Base-by-base conservation (phyloP, 2,329 filamentous ascomycete species). In the Ambrosiella cleistominuta region DNA sequence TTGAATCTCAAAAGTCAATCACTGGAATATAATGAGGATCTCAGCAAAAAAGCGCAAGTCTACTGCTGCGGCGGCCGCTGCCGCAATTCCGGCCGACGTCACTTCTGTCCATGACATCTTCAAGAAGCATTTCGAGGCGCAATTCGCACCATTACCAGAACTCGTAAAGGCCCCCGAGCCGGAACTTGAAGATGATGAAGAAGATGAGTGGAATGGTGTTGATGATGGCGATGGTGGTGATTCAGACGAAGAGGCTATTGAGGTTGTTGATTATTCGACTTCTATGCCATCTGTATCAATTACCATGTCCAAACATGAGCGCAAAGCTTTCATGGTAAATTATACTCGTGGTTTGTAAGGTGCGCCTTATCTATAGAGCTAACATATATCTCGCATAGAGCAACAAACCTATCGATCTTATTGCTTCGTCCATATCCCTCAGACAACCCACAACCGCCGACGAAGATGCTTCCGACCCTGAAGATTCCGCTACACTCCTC, bases 61-160 rank as follows among this genome's bases (percentile, higher is more conserved):
- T 5, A 59, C 66, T 11, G 64, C 64, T 39, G 64, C 66, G 3
- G 60, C 65, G 1, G 57, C 68, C 27, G 36, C 37, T 13, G 42
- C 52, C 15, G 17, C 53, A 13, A 40, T 50, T 17, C n/a, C 54
- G 17, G 47, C 47, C 27, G 15, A 56, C 1, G 68, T 71, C 45
- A 73, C 79, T 62, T 77, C 82, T 60, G 76, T 85, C 11, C 81
- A 87, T 64, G 87, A 84, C 58, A 78, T 90, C 60, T 87, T 98
- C 66, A 82, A 83, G 60, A 81, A 80, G 64, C 85, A 91, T 67
- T 97, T 97, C 67, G 93, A 96, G 70, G 80, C 87, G 36, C 83
- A 86, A 66, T 97, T 96, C 72, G 80, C 82, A 67, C 88, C 91
- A 7, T 69, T 95, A 44, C 74, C 74, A 45, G 68, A 69, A 2